phyloP scores from a whole-genome alignment of 768 basidiomycete genomes.

The Termitomyces titanicus region DNA sequence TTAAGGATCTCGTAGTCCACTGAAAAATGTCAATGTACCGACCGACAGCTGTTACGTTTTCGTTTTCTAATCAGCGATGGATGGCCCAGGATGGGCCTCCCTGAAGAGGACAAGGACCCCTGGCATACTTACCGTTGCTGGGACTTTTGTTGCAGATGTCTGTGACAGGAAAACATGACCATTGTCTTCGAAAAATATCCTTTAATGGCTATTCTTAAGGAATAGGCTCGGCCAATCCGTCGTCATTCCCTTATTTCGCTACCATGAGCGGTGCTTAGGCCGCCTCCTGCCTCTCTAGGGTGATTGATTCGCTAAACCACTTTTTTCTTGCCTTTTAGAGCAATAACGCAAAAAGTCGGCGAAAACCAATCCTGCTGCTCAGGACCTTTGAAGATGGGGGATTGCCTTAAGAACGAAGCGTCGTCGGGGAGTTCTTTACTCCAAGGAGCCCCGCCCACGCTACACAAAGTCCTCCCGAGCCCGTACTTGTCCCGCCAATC shows the following conservation, averaged over 20 bases:
- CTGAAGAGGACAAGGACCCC: background rate
- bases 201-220: slow-evolving; percentile 9
- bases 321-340: slow-evolving; percentile 12
- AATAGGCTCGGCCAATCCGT: slow-evolving; percentile 12
- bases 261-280: slow-evolving; percentile 11
- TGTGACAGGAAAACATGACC: background rate
- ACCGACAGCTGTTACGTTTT: too few relatives aligned
- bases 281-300: slow-evolving; percentile 11
- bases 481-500: background rate
- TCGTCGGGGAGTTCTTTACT: background rate
- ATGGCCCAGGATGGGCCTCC: background rate
- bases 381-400: background rate
- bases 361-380: slow-evolving; percentile 9
- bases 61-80: background rate
- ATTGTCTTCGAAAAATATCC: slow-evolving; percentile 9
- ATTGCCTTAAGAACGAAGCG: background rate
- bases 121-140: background rate
- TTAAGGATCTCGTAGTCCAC: too few relatives aligned
- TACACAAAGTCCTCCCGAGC: background rate
- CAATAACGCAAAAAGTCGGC: slow-evolving; percentile 13
- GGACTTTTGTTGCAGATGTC: background rate
- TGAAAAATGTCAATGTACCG: too few relatives aligned
- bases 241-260: slow-evolving; percentile 15
- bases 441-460: background rate
- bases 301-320: slow-evolving; percentile 17